Percentiles rank a stretch among this genome's conserved stretches.
These are phyloP conservation scores for Phytophthora palmivora DNA, from an alignment of 352 stramenopile genomes.

Conservation along the genomic window DNA sequence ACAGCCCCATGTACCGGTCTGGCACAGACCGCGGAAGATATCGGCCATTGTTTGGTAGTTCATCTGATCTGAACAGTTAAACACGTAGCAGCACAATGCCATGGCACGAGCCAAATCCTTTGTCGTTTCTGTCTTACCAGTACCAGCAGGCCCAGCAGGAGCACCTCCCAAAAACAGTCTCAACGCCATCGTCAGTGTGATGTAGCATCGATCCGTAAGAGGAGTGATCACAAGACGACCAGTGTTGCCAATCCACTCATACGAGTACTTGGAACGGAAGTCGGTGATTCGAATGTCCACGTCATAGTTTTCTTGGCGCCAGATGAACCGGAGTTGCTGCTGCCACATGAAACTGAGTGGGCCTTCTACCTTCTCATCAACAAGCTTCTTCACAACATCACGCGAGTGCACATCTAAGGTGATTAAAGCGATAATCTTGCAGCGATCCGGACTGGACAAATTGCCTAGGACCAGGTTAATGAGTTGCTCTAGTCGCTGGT, in stretches of 20 bases:
- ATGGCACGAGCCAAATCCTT: slow-evolving; percentile 88
- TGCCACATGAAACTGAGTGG: slow-evolving; percentile 90
- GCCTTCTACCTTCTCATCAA: slow-evolving; percentile 90
- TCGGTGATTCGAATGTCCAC: slow-evolving; percentile 97
- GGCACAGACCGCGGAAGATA: slow-evolving; percentile 86
- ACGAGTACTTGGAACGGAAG: slow-evolving; percentile 95
- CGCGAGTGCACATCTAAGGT: slow-evolving; percentile 96
- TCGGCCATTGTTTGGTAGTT: slow-evolving; percentile 92
- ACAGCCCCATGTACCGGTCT: slow-evolving; percentile 89
- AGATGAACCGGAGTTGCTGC: slow-evolving; percentile 90
- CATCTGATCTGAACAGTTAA: slow-evolving; percentile 92
- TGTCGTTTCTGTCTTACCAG: slow-evolving; percentile 91
- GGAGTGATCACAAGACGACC: slow-evolving; percentile 96
- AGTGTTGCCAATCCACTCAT: slow-evolving; percentile 91
- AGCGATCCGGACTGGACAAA: slow-evolving; percentile 89
- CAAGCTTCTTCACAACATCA: slow-evolving; percentile 92
- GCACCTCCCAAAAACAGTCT: slow-evolving; percentile 96
- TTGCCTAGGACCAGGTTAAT: slow-evolving; percentile 93
- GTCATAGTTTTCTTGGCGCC: slow-evolving; percentile 94
- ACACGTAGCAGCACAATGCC: slow-evolving; percentile 89
- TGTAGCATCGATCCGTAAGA: slow-evolving; percentile 97
- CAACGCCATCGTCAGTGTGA: slow-evolving; percentile 96
- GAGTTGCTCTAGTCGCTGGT: slow-evolving; percentile 89
- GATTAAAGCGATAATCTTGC: slow-evolving; percentile 96
- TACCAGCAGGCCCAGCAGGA: slow-evolving; percentile 92